These are phyloP conservation scores for Fusarium sp. DNA, from an alignment of 2,329 filamentous ascomycete species.

Conservation along the genomic window DNA sequence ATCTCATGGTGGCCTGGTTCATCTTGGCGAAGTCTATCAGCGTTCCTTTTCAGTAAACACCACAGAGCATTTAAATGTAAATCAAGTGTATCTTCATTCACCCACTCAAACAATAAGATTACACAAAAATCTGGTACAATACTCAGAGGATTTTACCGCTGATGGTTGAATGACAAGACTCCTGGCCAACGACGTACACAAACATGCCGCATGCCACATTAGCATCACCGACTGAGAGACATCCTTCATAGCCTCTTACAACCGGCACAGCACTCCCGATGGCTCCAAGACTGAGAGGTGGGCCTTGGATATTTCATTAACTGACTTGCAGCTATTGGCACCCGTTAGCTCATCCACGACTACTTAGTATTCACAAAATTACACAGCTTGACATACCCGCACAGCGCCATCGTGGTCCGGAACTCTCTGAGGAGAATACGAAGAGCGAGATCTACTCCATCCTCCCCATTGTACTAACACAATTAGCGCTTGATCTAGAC, in stretches of 20 bases:
- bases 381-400: background rate
- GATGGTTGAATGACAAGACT: background rate
- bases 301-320: background rate
- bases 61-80: no score
- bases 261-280: background rate
- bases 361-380: no score
- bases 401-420: background rate
- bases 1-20: no score
- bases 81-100: background rate
- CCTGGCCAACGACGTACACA: background rate
- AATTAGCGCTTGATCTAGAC: background rate
- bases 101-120: background rate
- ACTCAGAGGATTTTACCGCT: background rate
- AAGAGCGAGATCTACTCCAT: background rate
- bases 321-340: background rate
- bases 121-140: background rate
- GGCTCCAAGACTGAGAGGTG: background rate
- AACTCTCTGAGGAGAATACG: background rate
- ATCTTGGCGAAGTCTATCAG: no score
- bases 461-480: background rate
- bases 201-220: background rate
- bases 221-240: background rate
- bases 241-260: background rate
- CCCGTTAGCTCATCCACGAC: background rate
- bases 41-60: no score